Conservation (phyloP, 2,329 filamentous ascomycete species). For the Colletotrichum sublineola region DNA sequence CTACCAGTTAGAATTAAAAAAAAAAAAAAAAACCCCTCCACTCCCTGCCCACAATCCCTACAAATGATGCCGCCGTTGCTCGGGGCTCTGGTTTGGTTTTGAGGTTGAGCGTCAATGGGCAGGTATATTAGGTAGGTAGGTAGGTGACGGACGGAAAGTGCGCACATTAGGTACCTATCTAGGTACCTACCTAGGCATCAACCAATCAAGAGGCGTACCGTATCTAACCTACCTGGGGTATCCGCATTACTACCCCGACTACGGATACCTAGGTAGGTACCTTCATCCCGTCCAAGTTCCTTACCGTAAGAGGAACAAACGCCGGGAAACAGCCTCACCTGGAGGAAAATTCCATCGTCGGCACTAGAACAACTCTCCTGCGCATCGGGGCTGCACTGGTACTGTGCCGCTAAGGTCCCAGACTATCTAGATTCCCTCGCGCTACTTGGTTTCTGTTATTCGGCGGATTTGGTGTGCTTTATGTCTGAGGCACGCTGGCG, state of each 20-base stretch:
- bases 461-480: background rate
- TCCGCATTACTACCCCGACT: background rate
- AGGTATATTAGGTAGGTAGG: background rate
- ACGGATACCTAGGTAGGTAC: background rate
- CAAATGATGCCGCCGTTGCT: background rate
- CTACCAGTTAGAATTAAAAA: too few species aligned
- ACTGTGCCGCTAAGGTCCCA: background rate
- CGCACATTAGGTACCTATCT: too few species aligned
- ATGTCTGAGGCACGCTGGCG: background rate
- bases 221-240: background rate
- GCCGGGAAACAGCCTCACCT: conserved; percentile 17
- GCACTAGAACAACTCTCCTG: conserved; percentile 39
- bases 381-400: conserved; percentile 16
- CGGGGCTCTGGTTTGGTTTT: background rate
- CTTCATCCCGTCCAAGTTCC: background rate
- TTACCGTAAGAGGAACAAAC: background rate
- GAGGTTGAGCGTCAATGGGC: background rate
- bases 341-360: conserved; percentile 36
- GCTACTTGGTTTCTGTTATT: background rate
- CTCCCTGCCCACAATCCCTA: background rate
- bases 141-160: too few species aligned
- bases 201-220: background rate
- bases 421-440: too few species aligned
- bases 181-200: background rate
- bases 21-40: background rate